Evolutionary conservation across 2,329 filamentous ascomycete species (phyloP), one percentile per base, ranked within the genome.

Genomic region (Didymella glomerata): DNA sequence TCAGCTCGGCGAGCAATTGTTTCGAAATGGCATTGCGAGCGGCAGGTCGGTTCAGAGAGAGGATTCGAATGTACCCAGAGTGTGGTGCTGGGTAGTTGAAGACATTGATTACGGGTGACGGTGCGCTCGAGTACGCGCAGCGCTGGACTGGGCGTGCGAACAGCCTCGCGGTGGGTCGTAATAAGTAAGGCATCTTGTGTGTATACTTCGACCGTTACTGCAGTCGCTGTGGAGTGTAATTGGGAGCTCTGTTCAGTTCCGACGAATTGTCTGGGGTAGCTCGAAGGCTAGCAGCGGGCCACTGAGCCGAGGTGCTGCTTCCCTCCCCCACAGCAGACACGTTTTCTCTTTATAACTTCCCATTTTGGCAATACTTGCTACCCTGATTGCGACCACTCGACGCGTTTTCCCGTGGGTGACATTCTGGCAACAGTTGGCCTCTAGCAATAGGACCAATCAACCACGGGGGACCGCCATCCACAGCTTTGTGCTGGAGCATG

Each of bases 11-110:
- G 50, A 99, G 85, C 36, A 99, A 84, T 57, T 88, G 86, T 58
- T 83, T 85, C 0, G 93, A 98, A 73, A 99, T 91, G 66, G 95
- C 95, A 78, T 99, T 99, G 72, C 94, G 90, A 34, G 93, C 90
- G 9, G 85, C 78, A 0, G 93, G 93, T 4, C 93, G 86, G 80
- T 97, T 95, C 66, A 99, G 85, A 62, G 94, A 90, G 56, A 98
- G 87, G 65, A 98, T 85, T 59, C 92, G 89, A 78, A 98, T 95
- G 80, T 90, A 90, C 65, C 94, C 95, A 18, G 87, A 87, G 72
- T 89, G 86, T 0, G 92, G 88, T 2, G 93, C 91, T 42, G 91
- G 89, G 48, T 97, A 80, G 77, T 90, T 88, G 61, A 87, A 89
- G 66, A 91, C 85, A 72, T 89, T 88, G 78, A 96, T 81, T 47